Evolutionary conservation across 495 filamentous ascomycete species (phyloP).

Genomic region (Penicillium soppii): DNA sequence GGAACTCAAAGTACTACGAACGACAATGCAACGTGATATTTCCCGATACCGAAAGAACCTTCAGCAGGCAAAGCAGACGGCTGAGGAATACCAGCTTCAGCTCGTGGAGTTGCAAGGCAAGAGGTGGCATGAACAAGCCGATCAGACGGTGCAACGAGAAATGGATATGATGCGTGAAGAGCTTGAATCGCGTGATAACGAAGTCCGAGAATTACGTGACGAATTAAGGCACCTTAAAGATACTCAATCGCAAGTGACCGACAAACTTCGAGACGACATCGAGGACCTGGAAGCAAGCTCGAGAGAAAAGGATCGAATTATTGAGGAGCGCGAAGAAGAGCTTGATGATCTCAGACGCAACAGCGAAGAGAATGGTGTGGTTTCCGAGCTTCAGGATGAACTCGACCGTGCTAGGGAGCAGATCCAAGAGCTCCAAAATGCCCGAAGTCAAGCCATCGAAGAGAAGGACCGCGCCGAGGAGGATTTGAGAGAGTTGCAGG

Average conservation of each 20-base stretch:
- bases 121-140: constrained; percentile 68
- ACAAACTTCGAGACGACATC: constrained; percentile 65
- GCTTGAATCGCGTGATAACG: constrained; percentile 54
- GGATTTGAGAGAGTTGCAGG: constrained; percentile 60
- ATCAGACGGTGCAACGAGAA: constrained; percentile 61
- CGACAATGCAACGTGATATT: constrained; percentile 84
- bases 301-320: constrained; percentile 61
- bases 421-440: constrained; percentile 60
- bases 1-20: constrained; percentile 85
- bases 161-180: constrained; percentile 60
- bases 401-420: constrained; percentile 56
- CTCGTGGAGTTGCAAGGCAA: constrained; percentile 77
- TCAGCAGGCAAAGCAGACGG: constrained; percentile 71
- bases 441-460: constrained; percentile 60
- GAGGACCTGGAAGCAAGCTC: constrained; percentile 66
- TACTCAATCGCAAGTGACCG: constrained; percentile 51
- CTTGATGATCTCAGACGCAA: constrained; percentile 58
- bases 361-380: constrained; percentile 50
- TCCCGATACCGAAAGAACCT: constrained; percentile 79
- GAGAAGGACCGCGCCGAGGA: constrained; percentile 54
- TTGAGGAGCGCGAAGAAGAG: constrained; percentile 66
- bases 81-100: constrained; percentile 75
- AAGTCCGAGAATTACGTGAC: constrained; percentile 47
- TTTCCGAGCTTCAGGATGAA: constrained; percentile 51
- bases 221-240: constrained; percentile 45